Base-by-base conservation (phyloP, 495 filamentous ascomycete species). In the Podospora didyma region DNA sequence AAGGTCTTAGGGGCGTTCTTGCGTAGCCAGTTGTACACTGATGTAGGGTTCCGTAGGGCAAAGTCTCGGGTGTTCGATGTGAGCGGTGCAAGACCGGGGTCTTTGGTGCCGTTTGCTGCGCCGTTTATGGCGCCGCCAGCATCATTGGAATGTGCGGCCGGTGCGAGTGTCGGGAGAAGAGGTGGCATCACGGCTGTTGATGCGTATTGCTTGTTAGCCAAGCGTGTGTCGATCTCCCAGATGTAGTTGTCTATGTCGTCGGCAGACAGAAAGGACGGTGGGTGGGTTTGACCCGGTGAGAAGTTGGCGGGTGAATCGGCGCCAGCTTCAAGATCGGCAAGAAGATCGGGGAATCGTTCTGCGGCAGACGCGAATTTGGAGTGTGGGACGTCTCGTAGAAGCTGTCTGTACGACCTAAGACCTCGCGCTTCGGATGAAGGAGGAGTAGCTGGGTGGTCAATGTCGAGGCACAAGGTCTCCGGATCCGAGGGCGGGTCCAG, bases 21-120 rank as follows among this genome's bases (percentile, higher is more conserved):
- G 34, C 89, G 82, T 21, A 97, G 75, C 92, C 92, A 97, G 69
- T 93, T 94, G 74, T 92, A 90, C 2, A 95, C 89, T 23, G 87
- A 90, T 37, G 89, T 85, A 0, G 89, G 90, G 63, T 96, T 97
- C 26, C 83, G 82, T 4, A 90, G 71, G 17, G 81, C 77, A 39
- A 84, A 78, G 51, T 92, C 88, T 67, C 79, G 50, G n/a, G n/a
- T n/a, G 68, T 72, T 50, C 65, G 69, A 39, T 66, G 72, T 44
- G 54, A 52, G 12, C 7, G 63, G 16, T 72, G 63, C 45, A 75
- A 72, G 35, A 62, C 44, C 17, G 60, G 66, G 19, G 72, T 73
- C 16, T 74, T 73, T 57, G 73, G 41, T 52, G 48, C 17, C 19
- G 37, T 19, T 34, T 9, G 19, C 3, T 35, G 64, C 42, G 56